Conservation (phyloP, 805 yeast species). For the Jamesozyma rosinii region DNA sequence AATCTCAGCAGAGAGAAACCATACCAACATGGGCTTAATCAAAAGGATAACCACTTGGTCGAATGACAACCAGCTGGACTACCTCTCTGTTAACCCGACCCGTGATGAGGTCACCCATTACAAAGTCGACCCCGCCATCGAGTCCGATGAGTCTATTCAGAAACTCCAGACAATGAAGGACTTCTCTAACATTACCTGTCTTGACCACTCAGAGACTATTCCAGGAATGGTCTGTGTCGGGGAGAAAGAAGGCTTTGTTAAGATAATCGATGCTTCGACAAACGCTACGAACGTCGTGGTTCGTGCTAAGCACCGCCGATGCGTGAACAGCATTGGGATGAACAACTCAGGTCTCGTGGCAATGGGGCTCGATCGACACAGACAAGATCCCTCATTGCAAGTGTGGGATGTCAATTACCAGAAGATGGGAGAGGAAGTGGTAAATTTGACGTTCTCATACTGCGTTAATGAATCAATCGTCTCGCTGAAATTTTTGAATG, state of each 20-base stretch:
- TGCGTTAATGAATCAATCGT: constrained; percentile 68
- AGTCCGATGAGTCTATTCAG: constrained; percentile 44
- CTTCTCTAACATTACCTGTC: constrained; percentile 58
- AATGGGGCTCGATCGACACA: constrained; percentile 67
- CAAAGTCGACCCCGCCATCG: constrained; percentile 42
- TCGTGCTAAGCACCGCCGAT: constrained; percentile 56
- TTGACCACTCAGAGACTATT: constrained; percentile 47
- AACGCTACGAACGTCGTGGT: constrained; percentile 21
- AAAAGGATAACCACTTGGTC: constrained; percentile 28
- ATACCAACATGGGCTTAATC: constrained; percentile 26
- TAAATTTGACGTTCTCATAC: constrained; percentile 47
- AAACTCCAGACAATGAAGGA: constrained; percentile 50
- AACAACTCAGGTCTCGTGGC: constrained; percentile 58
- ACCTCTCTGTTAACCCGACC: constrained; percentile 60
- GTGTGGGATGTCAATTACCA: constrained; percentile 71
- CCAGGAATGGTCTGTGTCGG: constrained; percentile 67
- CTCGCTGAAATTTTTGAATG: constrained; percentile 58
- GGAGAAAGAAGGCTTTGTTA: constrained; percentile 57
- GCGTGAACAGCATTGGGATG: constrained; percentile 68
- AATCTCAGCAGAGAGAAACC: too few relatives aligned
- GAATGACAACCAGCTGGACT: constrained; percentile 25
- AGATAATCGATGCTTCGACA: constrained; percentile 48
- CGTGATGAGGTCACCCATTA: constrained; percentile 72
- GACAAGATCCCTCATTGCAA: constrained; percentile 67
- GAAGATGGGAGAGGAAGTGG: constrained; percentile 41